Conservation (phyloP, 768 basidiomycete species). For the Lentinula sp. region DNA sequence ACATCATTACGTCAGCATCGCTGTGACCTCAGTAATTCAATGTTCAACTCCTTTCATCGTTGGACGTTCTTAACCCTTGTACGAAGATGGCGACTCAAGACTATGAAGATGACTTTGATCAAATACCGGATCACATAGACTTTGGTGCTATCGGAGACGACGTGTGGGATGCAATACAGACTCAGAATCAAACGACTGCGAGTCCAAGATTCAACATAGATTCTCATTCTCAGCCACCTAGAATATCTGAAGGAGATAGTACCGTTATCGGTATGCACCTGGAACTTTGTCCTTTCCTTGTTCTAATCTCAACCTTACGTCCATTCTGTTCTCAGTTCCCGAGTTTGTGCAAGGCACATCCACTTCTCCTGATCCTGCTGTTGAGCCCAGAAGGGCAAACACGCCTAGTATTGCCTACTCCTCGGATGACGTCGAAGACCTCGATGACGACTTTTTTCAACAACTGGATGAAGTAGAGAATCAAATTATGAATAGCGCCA, state of each 20-base stretch:
- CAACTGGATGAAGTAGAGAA: background rate
- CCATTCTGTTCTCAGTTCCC: background rate
- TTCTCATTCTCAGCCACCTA: background rate
- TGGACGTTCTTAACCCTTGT: background rate
- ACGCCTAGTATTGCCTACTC: background rate
- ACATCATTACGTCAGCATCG: background rate
- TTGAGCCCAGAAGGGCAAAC: background rate
- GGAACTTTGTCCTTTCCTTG: background rate
- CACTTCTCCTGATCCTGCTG: constrained; percentile 5
- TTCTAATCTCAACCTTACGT: background rate
- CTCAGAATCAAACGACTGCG: background rate
- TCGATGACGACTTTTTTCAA: background rate
- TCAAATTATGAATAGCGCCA: background rate
- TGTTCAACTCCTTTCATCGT: background rate
- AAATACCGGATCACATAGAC: constrained; percentile 37
- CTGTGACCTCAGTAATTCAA: too few relatives aligned
- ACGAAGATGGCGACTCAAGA: constrained; percentile 18
- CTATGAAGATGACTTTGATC: constrained; percentile 47
- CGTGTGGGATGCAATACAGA: constrained; percentile 32
- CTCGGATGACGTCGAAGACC: background rate
- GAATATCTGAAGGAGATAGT: background rate
- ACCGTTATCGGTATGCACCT: background rate
- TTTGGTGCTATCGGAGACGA: constrained; percentile 46
- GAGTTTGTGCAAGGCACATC: constrained; percentile 7
- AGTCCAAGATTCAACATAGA: too few relatives aligned